Conservation (phyloP, 345 rosid genomes). For the Populus davidiana region DNA sequence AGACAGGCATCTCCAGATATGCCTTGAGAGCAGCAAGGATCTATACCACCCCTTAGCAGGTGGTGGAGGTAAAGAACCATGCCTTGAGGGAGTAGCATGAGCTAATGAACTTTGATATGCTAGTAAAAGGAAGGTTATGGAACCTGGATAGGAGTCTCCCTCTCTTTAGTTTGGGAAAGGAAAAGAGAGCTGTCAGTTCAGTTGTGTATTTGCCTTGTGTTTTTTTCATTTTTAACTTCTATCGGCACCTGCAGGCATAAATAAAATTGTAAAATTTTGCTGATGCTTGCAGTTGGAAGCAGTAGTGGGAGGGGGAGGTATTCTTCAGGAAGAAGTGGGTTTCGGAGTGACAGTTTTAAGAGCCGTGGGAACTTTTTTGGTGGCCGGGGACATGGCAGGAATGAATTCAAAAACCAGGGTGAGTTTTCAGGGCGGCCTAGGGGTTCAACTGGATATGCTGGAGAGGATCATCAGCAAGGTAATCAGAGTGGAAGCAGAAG, state of each 20-base stretch:
- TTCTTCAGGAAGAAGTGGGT: conserved; percentile 50
- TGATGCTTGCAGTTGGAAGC: conserved; percentile 14
- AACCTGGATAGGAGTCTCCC: too few species aligned
- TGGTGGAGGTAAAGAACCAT: too few species aligned
- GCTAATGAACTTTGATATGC: too few species aligned
- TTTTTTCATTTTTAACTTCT: not conserved
- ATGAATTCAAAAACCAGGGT: conserved; percentile 40
- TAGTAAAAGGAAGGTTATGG: too few species aligned
- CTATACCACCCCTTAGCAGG: too few species aligned
- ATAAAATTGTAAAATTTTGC: not conserved
- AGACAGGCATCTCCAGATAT: too few species aligned
- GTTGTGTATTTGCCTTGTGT: not conserved
- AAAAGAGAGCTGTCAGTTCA: too few species aligned
- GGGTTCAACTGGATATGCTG: conserved; percentile 38
- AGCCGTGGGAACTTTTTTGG: conserved; percentile 44
- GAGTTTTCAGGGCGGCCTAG: conserved; percentile 63
- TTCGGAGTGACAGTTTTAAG: conserved; percentile 49
- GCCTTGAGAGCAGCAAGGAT: too few species aligned
- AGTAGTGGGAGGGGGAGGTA: conserved; percentile 55
- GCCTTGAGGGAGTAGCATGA: too few species aligned
- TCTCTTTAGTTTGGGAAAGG: too few species aligned
- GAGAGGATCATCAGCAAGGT: conserved; percentile 42
- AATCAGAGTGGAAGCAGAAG: conserved; percentile 31
- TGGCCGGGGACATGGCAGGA: conserved; percentile 49
- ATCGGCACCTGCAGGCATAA: not conserved